Evolutionary conservation across 2,329 filamentous ascomycete species (phyloP).

Genomic region (Monosporascus sp.): DNA sequence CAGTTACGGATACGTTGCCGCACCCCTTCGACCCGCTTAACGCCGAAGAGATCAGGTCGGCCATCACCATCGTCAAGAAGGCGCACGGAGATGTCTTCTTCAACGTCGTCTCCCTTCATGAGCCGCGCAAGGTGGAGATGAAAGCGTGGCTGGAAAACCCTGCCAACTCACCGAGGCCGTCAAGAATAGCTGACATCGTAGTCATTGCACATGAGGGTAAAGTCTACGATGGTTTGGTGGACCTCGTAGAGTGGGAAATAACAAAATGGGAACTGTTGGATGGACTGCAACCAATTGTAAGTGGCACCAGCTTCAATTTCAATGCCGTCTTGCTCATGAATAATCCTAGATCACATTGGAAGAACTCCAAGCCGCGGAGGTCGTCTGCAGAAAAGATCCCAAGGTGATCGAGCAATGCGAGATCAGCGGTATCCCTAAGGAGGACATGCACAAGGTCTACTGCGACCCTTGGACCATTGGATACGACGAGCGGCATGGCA

Average conservation of each 20-base stretch:
- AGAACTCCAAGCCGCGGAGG: slow-evolving; percentile 76
- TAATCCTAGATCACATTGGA: slow-evolving; percentile 74
- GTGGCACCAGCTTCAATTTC: slow-evolving; percentile 15
- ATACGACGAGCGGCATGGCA: slow-evolving; percentile 86
- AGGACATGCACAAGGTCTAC: slow-evolving; percentile 93
- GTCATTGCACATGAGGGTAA: slow-evolving; percentile 74
- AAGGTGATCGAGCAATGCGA: slow-evolving; percentile 88
- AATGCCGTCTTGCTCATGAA: slow-evolving; percentile 1
- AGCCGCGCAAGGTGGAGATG: slow-evolving; percentile 84
- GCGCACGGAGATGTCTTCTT: slow-evolving; percentile 69
- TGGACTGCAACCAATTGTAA: slow-evolving; percentile 73
- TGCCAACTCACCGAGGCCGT: slow-evolving; percentile 53
- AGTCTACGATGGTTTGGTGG: slow-evolving; percentile 77
- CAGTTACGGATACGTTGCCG: slow-evolving; percentile 11
- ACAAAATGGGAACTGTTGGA: slow-evolving; percentile 69
- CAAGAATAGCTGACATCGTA: slow-evolving; percentile 74
- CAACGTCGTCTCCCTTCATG: slow-evolving; percentile 79
- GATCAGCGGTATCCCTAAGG: slow-evolving; percentile 70
- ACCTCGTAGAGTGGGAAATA: slow-evolving; percentile 62
- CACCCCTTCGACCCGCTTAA: slow-evolving; percentile 78
- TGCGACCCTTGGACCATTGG: slow-evolving; percentile 97
- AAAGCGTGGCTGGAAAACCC: slow-evolving; percentile 68
- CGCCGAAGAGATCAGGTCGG: slow-evolving; percentile 64
- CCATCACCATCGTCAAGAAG: slow-evolving; percentile 62
- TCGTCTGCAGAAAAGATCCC: slow-evolving; percentile 67